A percentile compares a stretch with the other conserved stretches of the same genome.
phyloP scores from a whole-genome alignment of 129 eudicot genomes.

The Escallonia rubra region DNA sequence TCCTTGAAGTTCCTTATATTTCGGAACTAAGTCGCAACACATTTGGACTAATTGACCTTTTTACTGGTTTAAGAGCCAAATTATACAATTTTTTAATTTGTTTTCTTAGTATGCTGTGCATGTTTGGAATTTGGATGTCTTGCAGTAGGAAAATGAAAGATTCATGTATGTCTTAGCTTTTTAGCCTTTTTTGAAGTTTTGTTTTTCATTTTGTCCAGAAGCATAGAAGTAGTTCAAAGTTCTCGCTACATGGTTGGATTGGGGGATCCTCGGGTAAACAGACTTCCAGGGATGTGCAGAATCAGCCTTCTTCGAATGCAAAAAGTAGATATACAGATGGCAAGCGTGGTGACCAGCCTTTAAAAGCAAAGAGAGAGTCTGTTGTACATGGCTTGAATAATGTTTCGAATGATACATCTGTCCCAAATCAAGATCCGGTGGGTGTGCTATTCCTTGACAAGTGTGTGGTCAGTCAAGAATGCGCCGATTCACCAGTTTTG shows the following conservation, averaged over 20 bases:
- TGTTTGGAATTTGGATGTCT: too few relatives aligned
- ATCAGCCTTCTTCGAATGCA: slow-evolving; percentile 19
- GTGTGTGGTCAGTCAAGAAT: slow-evolving; percentile 41
- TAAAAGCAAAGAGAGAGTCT: slow-evolving; percentile 19
- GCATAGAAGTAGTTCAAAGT: slow-evolving; percentile 83
- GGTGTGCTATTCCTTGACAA: slow-evolving; percentile 44
- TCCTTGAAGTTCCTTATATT: too few relatives aligned
- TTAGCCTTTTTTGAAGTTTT: not conserved
- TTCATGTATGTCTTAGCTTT: too few relatives aligned
- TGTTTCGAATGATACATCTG: slow-evolving; percentile 15
- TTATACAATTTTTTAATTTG: too few relatives aligned
- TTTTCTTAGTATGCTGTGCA: too few relatives aligned
- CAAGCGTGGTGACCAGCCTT: slow-evolving; percentile 15
- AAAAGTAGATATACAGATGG: slow-evolving; percentile 18
- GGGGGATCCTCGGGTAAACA: slow-evolving; percentile 61
- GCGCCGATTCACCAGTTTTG: slow-evolving; percentile 8
- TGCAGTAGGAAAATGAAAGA: too few relatives aligned
- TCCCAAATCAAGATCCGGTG: slow-evolving; percentile 23
- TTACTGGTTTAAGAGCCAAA: too few relatives aligned
- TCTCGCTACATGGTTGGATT: slow-evolving; percentile 72
- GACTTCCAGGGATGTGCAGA: slow-evolving; percentile 18
- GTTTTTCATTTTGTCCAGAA: slow-evolving; percentile 45
- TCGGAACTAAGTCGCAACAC: too few relatives aligned
- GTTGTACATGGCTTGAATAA: slow-evolving; percentile 8
- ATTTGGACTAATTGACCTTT: too few relatives aligned